Evolutionary conservation across 768 basidiomycete species (phyloP).

Genomic region (Mrakia frigida): DNA sequence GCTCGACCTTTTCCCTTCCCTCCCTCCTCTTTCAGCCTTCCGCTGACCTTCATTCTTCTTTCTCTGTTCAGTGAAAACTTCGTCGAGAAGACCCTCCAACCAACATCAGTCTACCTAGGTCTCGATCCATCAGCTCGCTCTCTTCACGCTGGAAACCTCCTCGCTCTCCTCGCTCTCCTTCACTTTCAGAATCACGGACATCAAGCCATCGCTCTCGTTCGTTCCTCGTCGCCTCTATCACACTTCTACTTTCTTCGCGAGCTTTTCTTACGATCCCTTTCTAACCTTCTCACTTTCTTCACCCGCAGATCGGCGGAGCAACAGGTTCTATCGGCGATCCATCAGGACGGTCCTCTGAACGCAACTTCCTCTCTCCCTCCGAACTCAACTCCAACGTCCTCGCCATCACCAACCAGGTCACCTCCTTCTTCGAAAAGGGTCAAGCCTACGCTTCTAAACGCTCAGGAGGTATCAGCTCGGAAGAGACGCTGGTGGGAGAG

Average conservation of each 20-base stretch:
- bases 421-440: conserved; percentile 68
- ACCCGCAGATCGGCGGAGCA: conserved; percentile 78
- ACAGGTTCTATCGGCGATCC: conserved; percentile 97
- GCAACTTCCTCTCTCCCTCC: conserved; percentile 59
- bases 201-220: conserved; percentile 71
- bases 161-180: conserved; percentile 77
- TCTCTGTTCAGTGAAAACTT: conserved; percentile 13
- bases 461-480: conserved; percentile 15
- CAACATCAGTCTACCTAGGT: conserved; percentile 67
- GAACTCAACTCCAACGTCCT: conserved; percentile 63
- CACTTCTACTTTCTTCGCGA: neutral
- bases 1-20: neutral
- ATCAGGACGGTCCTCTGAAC: conserved; percentile 77
- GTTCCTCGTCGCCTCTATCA: conserved; percentile 39
- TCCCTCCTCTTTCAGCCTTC: neutral
- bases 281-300: neutral
- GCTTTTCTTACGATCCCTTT: neutral
- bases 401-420: conserved; percentile 59
- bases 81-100: conserved; percentile 24
- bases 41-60: neutral
- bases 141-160: conserved; percentile 87
- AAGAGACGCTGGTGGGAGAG: conserved; percentile 15
- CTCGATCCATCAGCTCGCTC: conserved; percentile 87
- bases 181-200: conserved; percentile 89
- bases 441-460: conserved; percentile 55